Evolutionary conservation across 495 filamentous ascomycete genomes (phyloP).

Genomic region (Neurospora cerealis): DNA sequence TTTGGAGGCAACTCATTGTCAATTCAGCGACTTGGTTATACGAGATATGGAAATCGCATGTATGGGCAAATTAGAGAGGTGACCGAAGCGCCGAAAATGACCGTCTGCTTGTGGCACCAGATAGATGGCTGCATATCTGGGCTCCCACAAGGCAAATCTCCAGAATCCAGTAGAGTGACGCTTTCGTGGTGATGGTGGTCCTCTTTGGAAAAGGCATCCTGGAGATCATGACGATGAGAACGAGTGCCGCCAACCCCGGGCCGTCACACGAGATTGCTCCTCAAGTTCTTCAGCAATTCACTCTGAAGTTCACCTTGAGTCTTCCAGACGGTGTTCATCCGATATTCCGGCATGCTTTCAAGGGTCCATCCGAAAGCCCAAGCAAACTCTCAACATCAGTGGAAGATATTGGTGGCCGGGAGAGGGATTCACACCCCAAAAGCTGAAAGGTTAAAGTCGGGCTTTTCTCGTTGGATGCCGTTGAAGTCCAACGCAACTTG

Average conservation of each 20-base stretch:
- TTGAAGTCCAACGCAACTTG: neutral
- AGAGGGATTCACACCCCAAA: neutral
- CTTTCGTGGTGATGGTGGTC: neutral
- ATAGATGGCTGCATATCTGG: neutral
- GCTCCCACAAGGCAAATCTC: neutral
- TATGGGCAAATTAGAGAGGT: neutral
- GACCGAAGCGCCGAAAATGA: neutral
- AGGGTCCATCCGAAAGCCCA: neutral
- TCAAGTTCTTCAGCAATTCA: neutral
- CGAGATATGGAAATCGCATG: neutral
- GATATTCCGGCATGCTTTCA: neutral
- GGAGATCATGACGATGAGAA: neutral
- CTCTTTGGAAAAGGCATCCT: neutral
- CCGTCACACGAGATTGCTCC: neutral
- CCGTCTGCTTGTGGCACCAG: neutral
- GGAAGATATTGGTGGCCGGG: neutral
- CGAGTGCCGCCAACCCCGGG: neutral
- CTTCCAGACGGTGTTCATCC: neutral
- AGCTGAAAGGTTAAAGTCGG: neutral
- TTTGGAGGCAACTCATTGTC: neutral
- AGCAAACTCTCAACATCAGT: neutral
- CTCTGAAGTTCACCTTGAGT: neutral
- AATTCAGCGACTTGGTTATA: neutral
- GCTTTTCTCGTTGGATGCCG: neutral
- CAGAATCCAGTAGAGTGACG: neutral